These are phyloP conservation scores for Chrysosporium queenslandicum DNA, from an alignment of 2,329 filamentous ascomycete genomes.

Conservation along the genomic window DNA sequence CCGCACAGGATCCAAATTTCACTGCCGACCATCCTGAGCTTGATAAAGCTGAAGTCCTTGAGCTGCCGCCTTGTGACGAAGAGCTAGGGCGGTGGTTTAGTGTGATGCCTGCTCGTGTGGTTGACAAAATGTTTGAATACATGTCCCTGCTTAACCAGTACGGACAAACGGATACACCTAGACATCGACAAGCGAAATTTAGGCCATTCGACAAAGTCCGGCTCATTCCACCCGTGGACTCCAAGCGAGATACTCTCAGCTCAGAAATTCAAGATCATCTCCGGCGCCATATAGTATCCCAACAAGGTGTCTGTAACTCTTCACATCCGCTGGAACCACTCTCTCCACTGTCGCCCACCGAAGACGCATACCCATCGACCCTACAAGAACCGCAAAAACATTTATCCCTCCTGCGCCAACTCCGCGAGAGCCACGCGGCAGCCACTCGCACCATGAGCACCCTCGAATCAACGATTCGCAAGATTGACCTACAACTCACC, in stretches of 20 bases:
- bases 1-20: background rate
- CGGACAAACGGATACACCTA: background rate
- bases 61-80: conserved; percentile 13
- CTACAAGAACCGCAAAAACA: background rate
- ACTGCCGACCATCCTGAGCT: background rate
- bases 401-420: conserved; percentile 6
- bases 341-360: conserved; percentile 1
- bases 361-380: background rate
- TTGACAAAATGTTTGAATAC: conserved; percentile 16
- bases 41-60: background rate
- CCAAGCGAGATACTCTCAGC: background rate
- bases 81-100: conserved; percentile 15
- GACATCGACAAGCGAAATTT: background rate
- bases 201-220: background rate
- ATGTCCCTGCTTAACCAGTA: conserved; percentile 3
- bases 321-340: background rate
- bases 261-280: conserved; percentile 2
- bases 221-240: background rate
- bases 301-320: background rate
- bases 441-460: conserved; percentile 1
- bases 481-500: conserved; percentile 2
- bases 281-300: background rate
- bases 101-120: conserved; percentile 14
- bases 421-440: conserved; percentile 9
- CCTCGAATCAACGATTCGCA: conserved; percentile 12